phyloP scores from a whole-genome alignment of 805 yeast genomes.

The Debaryomyces tyrocola region DNA sequence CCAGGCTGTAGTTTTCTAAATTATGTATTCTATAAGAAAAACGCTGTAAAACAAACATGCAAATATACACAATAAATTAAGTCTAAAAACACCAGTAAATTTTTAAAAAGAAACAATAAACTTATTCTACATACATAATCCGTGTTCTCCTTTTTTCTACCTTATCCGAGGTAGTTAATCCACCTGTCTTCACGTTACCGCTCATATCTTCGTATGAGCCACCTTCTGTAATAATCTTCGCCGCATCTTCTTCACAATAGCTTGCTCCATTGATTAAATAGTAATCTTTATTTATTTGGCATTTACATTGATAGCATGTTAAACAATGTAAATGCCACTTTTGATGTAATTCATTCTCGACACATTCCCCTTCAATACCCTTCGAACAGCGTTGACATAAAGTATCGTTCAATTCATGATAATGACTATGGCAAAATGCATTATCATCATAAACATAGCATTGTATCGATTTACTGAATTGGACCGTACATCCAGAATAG shows the following conservation, averaged over 20 bases:
- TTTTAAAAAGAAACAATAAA: background rate
- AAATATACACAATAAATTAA: background rate
- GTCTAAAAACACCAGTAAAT: background rate
- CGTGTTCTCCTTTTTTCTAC: constrained; percentile 47
- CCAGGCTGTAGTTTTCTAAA: background rate
- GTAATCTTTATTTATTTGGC: constrained; percentile 50
- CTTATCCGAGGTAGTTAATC: constrained; percentile 28
- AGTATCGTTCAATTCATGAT: constrained; percentile 74
- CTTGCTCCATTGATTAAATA: constrained; percentile 52
- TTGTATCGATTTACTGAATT: constrained; percentile 58
- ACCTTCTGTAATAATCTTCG: constrained; percentile 24
- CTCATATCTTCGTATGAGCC: constrained; percentile 18
- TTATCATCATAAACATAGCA: constrained; percentile 76
- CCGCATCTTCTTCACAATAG: constrained; percentile 52
- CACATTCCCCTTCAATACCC: constrained; percentile 90
- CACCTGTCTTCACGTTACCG: constrained; percentile 19
- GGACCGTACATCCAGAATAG: constrained; percentile 48
- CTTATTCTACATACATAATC: constrained; percentile 33
- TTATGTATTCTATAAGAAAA: too few relatives aligned
- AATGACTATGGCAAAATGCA: constrained; percentile 81
- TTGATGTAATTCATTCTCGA: constrained; percentile 69
- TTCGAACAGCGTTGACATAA: constrained; percentile 66
- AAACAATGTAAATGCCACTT: constrained; percentile 79
- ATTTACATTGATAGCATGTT: constrained; percentile 61
- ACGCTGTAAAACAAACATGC: background rate